Base-by-base conservation (phyloP, 371 early-diverging fungal species). In the Mucor irregularis region DNA sequence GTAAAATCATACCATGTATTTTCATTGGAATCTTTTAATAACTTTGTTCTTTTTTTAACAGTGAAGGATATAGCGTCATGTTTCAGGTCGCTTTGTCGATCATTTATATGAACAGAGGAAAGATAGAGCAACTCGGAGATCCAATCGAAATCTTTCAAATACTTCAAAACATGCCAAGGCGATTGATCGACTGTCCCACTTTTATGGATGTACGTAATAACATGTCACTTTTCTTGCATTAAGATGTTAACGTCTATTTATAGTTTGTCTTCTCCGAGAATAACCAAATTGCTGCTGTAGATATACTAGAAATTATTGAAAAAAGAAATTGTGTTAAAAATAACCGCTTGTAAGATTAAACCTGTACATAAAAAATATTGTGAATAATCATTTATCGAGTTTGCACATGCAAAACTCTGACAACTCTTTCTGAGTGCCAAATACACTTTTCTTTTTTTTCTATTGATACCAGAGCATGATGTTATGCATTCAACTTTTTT, bases 31-130 rank as follows among this genome's bases (percentile, higher is more conserved):
- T 35, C 3, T 4, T 14, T 4, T 49, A 21, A 35, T 52, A 22
- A 52, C 30, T 13, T 19, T 26, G 10, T 14, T 14, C 28, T 16
- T 28, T 28, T 16, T 13, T 6, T 24, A 22, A 40, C 21, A 52
- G 53, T 30, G 90, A 91, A 62, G 92, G 92, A 2, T 85, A 86
- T 62, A 87, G 87, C 58, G 80, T 90, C 26, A 58, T 92, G n/a
- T 87, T 87, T 64, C 84, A 89, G 2, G 84, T 89, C 8, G 87
- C 91, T 0, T 70, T 94, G 16, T 85, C 94, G 0, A 76, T 94
- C 24, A 71, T 94, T 24, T 76, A 87, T 47, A 67, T 89, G 48
- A 87, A 88, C 58, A 89, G 91, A 49, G 65, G 76, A 21, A 71
- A 80, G 28, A 84, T 91, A 16, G 57, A 74, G 38, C 68, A 73